Evolutionary conservation across 2,329 filamentous ascomycete species (phyloP), one percentile per base, ranked within the genome.

Genomic region (Neurospora sp.): DNA sequence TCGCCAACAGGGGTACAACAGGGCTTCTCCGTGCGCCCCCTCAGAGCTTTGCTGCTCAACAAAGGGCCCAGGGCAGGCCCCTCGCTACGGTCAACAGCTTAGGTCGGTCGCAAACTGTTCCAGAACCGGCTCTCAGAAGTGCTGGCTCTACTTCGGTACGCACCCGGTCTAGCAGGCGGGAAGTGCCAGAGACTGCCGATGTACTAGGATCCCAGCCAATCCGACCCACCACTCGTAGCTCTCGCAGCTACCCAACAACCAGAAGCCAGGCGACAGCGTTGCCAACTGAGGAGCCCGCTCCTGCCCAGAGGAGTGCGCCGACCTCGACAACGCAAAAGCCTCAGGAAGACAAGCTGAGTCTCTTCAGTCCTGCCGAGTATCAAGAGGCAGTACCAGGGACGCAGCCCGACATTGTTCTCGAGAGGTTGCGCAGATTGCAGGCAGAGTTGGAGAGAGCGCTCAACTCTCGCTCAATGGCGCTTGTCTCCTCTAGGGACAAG

Each of bases 41-140:
- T 10, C 88, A 90, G 76, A 90, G 88, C 76, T 90, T 90, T 77
- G 88, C 88, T 13, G 88, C 88, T 3, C 88, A 90, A 73, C 88
- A 90, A 74, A 81, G 88, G 73, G 86, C 87, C 33, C 87, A 88
- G 72, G 82, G 82, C 73, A 83, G 82, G 70, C 83, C 86, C 6
- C 71, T 77, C 4, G 72, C 76, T 10, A 76, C 77, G 39, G 68
- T 77, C 1, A 67, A 73, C 46, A 66, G 75, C 40, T 36, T 76
- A 23, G 43, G 43, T 15, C 78, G 79, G 58, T 76, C 78, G 6
- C 80, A 78, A 42, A 70, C 78, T 7, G 77, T 78, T 43, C 77
- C 78, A 8, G 74, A 81, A 68, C 74, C 76, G 3, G 75, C 76
- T 4, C 70, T 77, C 52, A 78, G 75, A 71, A 75, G 74, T 69